phyloP scores from a whole-genome alignment of 2,329 filamentous ascomycete species.

The Clarireedia hainanense region DNA sequence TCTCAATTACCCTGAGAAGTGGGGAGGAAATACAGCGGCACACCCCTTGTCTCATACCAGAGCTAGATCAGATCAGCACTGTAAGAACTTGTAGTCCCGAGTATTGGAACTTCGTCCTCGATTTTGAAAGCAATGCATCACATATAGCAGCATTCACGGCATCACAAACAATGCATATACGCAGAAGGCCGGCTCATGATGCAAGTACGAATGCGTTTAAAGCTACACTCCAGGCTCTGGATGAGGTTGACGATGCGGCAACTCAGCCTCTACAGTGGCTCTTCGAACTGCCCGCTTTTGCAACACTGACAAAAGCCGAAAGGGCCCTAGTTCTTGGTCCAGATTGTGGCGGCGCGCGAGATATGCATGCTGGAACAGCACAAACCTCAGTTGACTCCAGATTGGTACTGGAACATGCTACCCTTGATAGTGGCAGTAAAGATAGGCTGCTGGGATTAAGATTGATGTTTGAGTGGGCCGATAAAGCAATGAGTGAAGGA shows the following conservation, averaged over 20 bases:
- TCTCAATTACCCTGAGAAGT: constrained; percentile 44
- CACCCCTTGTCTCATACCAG: constrained; percentile 36
- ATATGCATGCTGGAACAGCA: constrained; percentile 41
- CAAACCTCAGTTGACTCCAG: constrained; percentile 55
- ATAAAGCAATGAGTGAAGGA: constrained; percentile 35
- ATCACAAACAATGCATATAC: constrained; percentile 56
- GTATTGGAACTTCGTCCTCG: constrained; percentile 62
- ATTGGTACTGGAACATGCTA: constrained; percentile 46
- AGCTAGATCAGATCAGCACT: constrained; percentile 39
- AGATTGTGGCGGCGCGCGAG: constrained; percentile 33
- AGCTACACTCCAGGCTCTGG: constrained; percentile 54
- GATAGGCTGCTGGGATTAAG: constrained; percentile 55
- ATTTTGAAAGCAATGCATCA: constrained; percentile 49
- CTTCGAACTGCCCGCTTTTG: constrained; percentile 49
- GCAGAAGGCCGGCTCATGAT: constrained; percentile 49
- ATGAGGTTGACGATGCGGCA: constrained; percentile 44
- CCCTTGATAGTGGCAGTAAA: constrained; percentile 38
- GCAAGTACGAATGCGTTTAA: constrained; percentile 51
- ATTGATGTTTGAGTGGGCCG: constrained; percentile 60
- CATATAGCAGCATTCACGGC: constrained; percentile 51
- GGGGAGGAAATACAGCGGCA: constrained; percentile 20
- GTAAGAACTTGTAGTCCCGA: constrained; percentile 45
- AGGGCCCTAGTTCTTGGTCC: constrained; percentile 42
- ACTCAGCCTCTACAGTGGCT: constrained; percentile 53
- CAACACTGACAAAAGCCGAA: constrained; percentile 48